Evolutionary conservation across 139 green algal genomes (phyloP), one percentile per base, ranked within the genome.

Genomic region (Medakamo hakoo): DNA sequence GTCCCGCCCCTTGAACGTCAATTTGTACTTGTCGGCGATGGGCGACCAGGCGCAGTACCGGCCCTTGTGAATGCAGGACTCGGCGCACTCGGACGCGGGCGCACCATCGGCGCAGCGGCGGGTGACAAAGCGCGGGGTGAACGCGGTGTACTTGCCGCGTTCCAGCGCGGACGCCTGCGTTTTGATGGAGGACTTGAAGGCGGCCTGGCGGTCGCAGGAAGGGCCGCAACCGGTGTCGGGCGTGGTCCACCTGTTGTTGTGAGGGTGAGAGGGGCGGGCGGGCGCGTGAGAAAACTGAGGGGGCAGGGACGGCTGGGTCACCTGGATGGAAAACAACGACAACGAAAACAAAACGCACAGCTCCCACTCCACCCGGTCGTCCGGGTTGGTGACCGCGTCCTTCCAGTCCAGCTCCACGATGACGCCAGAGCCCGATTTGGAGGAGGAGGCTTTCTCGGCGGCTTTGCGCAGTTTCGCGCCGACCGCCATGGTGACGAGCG

Each of bases 161-260:
- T 88, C 73, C 25, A 91, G 62, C 1, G 57, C 27, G 26, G 70
- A 18, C 19, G 76, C 80, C 19, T 74, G 71, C 16, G 62, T 66
- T 4, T 49, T 58, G 55, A 89, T 83, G 2, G 68, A 49, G 2
- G 55, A 23, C 30, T 86, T 63, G 58, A 91, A 91, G 27, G 55
- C 20, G n/a, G 30, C 62, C 40, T 79, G 78, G 30, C 48, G 22
- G 58, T 84, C 68, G 72, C 84, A 91, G 30, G 71, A 67, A 1
- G 16, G 31, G 1, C 84, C 84, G 70, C 84, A 91, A 23, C 61
- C 76, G 55, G 83, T 71, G 63, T 81, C 82, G 31, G 57, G 72
- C 55, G 78, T 88, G 27, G 76, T 82, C 83, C 83, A 91, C 4
- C 88, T 61, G 64, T 86, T 72, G 71, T 78, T 68, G n/a, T n/a